Evolutionary conservation across 805 yeast genomes (phyloP).

Genomic region (Vanderwaltozyma yarrowii): DNA sequence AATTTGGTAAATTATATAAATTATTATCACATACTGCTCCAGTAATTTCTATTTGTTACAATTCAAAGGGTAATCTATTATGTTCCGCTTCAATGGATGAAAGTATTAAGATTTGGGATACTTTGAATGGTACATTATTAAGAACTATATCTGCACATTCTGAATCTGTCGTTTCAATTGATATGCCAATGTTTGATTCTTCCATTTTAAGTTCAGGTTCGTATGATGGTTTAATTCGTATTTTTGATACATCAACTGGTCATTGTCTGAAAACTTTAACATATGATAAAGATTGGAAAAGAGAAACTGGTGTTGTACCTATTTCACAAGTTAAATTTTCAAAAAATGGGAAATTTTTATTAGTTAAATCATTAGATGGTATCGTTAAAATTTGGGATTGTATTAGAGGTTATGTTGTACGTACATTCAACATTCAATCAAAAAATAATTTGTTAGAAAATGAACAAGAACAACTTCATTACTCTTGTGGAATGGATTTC

Average conservation of each 20-base stretch:
- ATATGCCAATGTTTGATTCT: conserved; percentile 69
- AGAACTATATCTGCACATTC: conserved; percentile 86
- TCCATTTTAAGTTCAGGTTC: conserved; percentile 74
- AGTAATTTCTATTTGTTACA: conserved; percentile 62
- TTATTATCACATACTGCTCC: conserved; percentile 79
- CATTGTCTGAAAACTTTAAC: conserved; percentile 87
- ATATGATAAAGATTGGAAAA: conserved; percentile 63
- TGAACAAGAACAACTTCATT: conserved; percentile 5
- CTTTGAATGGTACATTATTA: conserved; percentile 48
- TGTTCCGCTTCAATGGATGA: conserved; percentile 86
- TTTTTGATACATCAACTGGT: conserved; percentile 82
- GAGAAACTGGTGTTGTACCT: conserved; percentile 47
- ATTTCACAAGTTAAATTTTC: conserved; percentile 63
- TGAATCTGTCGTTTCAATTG: conserved; percentile 73
- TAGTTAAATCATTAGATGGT: conserved; percentile 78
- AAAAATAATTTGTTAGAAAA: background rate
- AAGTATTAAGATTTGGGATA: conserved; percentile 86
- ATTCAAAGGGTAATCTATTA: conserved; percentile 63
- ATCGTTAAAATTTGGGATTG: conserved; percentile 76
- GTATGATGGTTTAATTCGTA: conserved; percentile 80
- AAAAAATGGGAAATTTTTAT: conserved; percentile 69
- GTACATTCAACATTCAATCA: conserved; percentile 38
- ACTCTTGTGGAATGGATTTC: conserved; percentile 24
- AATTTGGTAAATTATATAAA: conserved; percentile 32
- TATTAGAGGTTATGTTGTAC: conserved; percentile 67